A percentile compares a stretch with the other conserved stretches of the same genome.
Evolutionary conservation across 345 rosid genomes (phyloP).

Genomic region (Hypericum androsaemum): DNA sequence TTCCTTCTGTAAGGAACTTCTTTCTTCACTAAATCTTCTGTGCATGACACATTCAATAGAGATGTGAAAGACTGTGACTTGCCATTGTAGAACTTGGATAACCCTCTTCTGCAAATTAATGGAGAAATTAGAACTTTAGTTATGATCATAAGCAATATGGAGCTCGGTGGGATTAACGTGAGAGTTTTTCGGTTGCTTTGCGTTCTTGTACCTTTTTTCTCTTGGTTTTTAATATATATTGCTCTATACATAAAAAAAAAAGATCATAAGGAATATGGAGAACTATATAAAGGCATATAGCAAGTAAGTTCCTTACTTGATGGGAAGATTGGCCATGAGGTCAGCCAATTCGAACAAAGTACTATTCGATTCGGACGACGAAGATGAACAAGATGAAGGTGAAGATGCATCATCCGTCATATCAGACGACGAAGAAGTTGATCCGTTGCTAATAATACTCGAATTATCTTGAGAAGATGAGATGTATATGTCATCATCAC

Average conservation of each 20-base stretch:
- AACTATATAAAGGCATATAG: too few species aligned
- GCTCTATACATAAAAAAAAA: not conserved
- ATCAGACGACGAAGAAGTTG: constrained; percentile 36
- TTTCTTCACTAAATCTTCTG: constrained; percentile 56
- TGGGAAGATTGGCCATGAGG: constrained; percentile 60
- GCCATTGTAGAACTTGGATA: constrained; percentile 70
- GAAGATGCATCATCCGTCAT: constrained; percentile 41
- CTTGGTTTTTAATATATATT: not conserved
- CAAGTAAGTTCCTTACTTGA: constrained; percentile 36
- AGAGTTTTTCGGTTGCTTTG: too few species aligned
- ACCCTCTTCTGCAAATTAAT: constrained; percentile 43
- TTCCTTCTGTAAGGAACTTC: constrained; percentile 20
- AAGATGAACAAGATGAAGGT: constrained; percentile 18
- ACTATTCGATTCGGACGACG: constrained; percentile 33
- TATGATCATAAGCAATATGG: not conserved
- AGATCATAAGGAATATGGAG: not conserved
- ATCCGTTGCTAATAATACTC: constrained; percentile 18
- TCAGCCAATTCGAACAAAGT: constrained; percentile 59
- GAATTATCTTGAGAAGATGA: constrained; percentile 34
- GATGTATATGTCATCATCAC: constrained; percentile 17
- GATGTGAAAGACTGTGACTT: constrained; percentile 77
- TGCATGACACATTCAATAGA: constrained; percentile 46
- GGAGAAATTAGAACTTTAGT: not conserved
- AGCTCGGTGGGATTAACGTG: too few species aligned
- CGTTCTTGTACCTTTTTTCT: too few species aligned